These are phyloP conservation scores for Mayamaea pseudoterrestris DNA, from an alignment of 108 stramenopile genomes.

Conservation along the genomic window DNA sequence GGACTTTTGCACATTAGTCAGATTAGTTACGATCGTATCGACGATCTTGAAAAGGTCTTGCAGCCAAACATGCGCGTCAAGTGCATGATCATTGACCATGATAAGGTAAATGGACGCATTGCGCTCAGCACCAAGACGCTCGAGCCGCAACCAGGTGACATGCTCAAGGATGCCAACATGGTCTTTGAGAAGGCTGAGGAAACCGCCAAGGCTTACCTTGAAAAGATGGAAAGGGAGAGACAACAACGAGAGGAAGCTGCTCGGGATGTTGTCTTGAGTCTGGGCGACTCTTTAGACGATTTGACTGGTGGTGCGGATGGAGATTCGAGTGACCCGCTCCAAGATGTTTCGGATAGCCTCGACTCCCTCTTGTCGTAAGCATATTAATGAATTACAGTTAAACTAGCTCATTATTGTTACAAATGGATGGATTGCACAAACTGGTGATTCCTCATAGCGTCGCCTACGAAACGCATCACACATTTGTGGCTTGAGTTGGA, in stretches of 20 bases:
- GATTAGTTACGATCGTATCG: conserved; percentile 95
- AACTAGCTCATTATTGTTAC: too few relatives aligned
- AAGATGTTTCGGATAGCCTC: conserved; percentile 67
- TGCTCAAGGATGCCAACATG: conserved; percentile 79
- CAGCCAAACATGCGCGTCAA: conserved; percentile 85
- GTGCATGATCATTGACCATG: conserved; percentile 98
- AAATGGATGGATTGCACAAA: too few relatives aligned
- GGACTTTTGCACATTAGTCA: conserved; percentile 97
- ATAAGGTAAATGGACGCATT: conserved; percentile 92
- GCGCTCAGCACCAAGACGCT: conserved; percentile 94
- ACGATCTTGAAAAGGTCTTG: conserved; percentile 82
- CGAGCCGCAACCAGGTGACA: conserved; percentile 94
- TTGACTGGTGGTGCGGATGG: conserved; percentile 19
- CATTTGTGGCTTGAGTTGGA: too few relatives aligned
- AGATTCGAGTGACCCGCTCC: conserved; percentile 31
- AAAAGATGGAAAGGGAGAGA: conserved; percentile 87
- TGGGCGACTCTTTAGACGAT: conserved; percentile 86
- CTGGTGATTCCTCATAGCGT: too few relatives aligned
- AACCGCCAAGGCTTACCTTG: conserved; percentile 77
- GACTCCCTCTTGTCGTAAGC: conserved; percentile 68
- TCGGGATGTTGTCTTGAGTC: conserved; percentile 84
- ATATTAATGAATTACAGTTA: too few relatives aligned
- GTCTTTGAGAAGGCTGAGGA: conserved; percentile 86
- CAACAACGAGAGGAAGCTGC: conserved; percentile 88
- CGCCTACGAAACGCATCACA: too few relatives aligned